Evolutionary conservation across 768 basidiomycete genomes (phyloP), one percentile per base, ranked within the genome.

Genomic region (Kwoniella sp.): DNA sequence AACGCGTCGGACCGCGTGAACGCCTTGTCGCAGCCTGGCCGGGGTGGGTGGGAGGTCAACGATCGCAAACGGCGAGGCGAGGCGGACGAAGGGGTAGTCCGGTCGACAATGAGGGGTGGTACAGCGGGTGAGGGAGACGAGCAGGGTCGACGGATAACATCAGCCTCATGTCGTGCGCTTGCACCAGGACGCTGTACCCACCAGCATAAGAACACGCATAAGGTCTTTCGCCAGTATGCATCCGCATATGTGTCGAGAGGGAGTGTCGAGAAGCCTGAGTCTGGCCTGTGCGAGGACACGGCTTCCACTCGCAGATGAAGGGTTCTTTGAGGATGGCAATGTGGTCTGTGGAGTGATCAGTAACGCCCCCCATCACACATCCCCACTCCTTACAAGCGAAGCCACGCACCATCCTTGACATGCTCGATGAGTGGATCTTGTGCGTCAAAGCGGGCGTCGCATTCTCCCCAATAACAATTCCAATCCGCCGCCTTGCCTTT

Each of bases 1-100:
- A 93, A 82, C 8, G 91, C 89, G 75, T 95, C 91, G 1, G 89
- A 89, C 36, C 91, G 89, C 8, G 90, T 91, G 74, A 96, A 96
- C 0, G 88, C 86, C 65, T 89, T 91, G 78, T 89, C 88, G 70
- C 92, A 96, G 77, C 91, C 91, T 92, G 63, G 20, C 48, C 28
- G 23, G 28, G 33, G 22, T 10, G 29, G 23, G 34, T 26, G 12
- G 32, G 50, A 34, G 39, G n/a, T n/a, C n/a, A n/a, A n/a, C n/a
- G n/a, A n/a, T n/a, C n/a, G n/a, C n/a, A n/a, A n/a, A n/a, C n/a
- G n/a, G n/a, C n/a, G n/a, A n/a, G n/a, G n/a, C n/a, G n/a, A n/a
- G n/a, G n/a, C n/a, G n/a, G n/a, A n/a, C n/a, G n/a, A n/a, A n/a
- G n/a, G n/a, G n/a, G n/a, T n/a, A n/a, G n/a, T n/a, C n/a, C n/a